Percentiles rank a stretch among this genome's conserved stretches.
Evolutionary conservation across 1,284 basidiomycete species (phyloP).

Genomic region (Sphagnurus paluster): DNA sequence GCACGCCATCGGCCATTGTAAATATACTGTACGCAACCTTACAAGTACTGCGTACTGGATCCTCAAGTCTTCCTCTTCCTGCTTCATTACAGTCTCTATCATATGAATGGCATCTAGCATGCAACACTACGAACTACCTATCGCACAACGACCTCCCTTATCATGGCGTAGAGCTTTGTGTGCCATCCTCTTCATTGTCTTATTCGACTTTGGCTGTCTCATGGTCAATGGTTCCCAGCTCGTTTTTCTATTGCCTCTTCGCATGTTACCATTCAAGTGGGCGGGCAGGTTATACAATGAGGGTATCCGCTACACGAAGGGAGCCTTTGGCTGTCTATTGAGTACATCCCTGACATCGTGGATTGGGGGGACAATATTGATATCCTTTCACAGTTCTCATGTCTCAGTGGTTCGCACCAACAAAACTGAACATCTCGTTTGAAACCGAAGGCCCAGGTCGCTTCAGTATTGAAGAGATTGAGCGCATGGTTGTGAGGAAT

Average conservation of each 20-base stretch:
- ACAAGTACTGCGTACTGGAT: not conserved
- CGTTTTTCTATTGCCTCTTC: slow-evolving; percentile 64
- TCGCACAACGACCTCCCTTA: slow-evolving; percentile 54
- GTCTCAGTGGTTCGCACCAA: slow-evolving; percentile 83
- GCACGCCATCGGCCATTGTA: too few relatives aligned
- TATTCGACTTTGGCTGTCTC: slow-evolving; percentile 70
- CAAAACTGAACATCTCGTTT: slow-evolving; percentile 73
- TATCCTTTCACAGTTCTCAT: slow-evolving; percentile 55
- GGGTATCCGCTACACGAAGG: slow-evolving; percentile 80
- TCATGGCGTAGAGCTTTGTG: slow-evolving; percentile 55
- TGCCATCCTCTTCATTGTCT: slow-evolving; percentile 52
- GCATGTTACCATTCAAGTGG: slow-evolving; percentile 52
- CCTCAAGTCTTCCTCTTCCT: not conserved
- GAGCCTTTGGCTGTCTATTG: slow-evolving; percentile 73
- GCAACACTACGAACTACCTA: slow-evolving; percentile 52
- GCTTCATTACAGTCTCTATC: not conserved
- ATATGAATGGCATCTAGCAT: slow-evolving; percentile 16
- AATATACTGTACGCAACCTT: too few relatives aligned
- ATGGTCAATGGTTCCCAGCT: slow-evolving; percentile 74
- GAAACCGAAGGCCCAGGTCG: slow-evolving; percentile 65
- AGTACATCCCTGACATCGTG: slow-evolving; percentile 39
- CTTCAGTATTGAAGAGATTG: slow-evolving; percentile 59
- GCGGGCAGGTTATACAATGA: slow-evolving; percentile 57
- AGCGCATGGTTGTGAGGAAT: slow-evolving; percentile 55
- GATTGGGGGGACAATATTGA: not conserved